Evolutionary conservation across 768 basidiomycete genomes (phyloP).

Genomic region (Dioszegia crocea): DNA sequence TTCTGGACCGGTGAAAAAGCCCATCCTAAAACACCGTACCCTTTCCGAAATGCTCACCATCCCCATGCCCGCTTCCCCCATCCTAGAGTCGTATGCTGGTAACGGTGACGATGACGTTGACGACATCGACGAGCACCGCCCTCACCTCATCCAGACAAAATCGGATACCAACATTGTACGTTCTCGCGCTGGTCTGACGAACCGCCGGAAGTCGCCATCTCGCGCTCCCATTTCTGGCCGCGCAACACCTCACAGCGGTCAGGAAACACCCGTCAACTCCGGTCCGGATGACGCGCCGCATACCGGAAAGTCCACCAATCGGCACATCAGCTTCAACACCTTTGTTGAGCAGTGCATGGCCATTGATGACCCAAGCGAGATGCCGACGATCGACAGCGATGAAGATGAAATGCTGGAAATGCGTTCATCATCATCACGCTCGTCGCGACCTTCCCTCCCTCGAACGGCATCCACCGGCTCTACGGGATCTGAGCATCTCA

Average conservation of each 20-base stretch:
- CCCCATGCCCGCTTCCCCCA: conserved; percentile 62
- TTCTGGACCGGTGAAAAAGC: conserved; percentile 56
- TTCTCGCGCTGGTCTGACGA: conserved; percentile 24
- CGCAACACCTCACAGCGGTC: conserved; percentile 4
- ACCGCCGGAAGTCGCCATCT: conserved; percentile 68
- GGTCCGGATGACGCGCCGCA: conserved; percentile 17
- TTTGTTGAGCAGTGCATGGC: conserved; percentile 92
- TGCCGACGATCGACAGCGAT: conserved; percentile 50
- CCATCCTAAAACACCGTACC: conserved; percentile 93
- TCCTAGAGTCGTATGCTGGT: conserved; percentile 55
- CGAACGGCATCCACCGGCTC: conserved; percentile 35
- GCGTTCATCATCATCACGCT: conserved; percentile 53
- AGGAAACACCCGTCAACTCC: conserved; percentile 19
- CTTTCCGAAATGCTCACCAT: conserved; percentile 81
- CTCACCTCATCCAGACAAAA: conserved; percentile 72
- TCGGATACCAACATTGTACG: conserved; percentile 74
- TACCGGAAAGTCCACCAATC: conserved; percentile 53
- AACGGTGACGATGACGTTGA: conserved; percentile 53
- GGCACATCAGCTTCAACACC: conserved; percentile 95
- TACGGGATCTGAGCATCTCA: conserved; percentile 56
- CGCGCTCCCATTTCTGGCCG: conserved; percentile 53
- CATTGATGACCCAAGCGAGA: conserved; percentile 50
- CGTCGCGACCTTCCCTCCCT: conserved; percentile 41
- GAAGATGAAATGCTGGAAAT: conserved; percentile 67
- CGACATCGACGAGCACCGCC: conserved; percentile 59